Evolutionary conservation across 768 basidiomycete species (phyloP).

Genomic region (Auriscalpium microsporum): DNA sequence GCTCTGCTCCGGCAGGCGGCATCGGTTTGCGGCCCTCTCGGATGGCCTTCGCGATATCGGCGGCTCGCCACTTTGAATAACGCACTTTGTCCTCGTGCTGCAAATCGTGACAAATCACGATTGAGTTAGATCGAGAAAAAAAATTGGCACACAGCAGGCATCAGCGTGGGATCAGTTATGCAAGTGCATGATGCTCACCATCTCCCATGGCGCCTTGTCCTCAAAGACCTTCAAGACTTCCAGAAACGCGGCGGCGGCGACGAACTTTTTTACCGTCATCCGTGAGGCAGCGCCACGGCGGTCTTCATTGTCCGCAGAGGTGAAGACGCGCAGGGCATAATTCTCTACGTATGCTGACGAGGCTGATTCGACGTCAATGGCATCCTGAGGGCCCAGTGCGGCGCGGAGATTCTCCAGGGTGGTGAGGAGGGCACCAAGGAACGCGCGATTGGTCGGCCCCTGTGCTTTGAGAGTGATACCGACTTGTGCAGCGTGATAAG

Average conservation of each 20-base stretch:
- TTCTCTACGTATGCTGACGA: constrained; percentile 90
- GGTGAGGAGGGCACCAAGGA: constrained; percentile 68
- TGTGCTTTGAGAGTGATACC: constrained; percentile 72
- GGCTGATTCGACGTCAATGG: constrained; percentile 73
- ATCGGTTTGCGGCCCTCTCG: constrained; percentile 83
- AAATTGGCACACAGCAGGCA: background rate
- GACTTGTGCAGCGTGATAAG: constrained; percentile 85
- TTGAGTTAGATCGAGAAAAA: no score
- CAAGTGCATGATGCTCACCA: constrained; percentile 2
- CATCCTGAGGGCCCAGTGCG: constrained; percentile 65
- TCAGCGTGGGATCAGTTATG: background rate
- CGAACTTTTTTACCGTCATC: constrained; percentile 90
- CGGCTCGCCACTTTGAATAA: constrained; percentile 97
- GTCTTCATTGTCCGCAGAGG: constrained; percentile 86
- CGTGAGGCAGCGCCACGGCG: constrained; percentile 66
- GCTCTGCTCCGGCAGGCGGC: constrained; percentile 63
- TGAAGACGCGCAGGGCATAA: constrained; percentile 88
- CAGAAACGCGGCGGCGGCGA: constrained; percentile 91
- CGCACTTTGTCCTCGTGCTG: constrained; percentile 83
- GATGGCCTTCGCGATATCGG: constrained; percentile 88
- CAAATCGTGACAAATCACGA: background rate
- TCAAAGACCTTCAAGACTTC: constrained; percentile 75
- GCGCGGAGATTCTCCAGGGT: constrained; percentile 75
- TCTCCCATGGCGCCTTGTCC: constrained; percentile 10
- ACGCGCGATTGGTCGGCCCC: constrained; percentile 50